Evolutionary conservation across 495 filamentous ascomycete genomes (phyloP), one percentile per base, ranked within the genome.

Genomic region (Poronia punctata): DNA sequence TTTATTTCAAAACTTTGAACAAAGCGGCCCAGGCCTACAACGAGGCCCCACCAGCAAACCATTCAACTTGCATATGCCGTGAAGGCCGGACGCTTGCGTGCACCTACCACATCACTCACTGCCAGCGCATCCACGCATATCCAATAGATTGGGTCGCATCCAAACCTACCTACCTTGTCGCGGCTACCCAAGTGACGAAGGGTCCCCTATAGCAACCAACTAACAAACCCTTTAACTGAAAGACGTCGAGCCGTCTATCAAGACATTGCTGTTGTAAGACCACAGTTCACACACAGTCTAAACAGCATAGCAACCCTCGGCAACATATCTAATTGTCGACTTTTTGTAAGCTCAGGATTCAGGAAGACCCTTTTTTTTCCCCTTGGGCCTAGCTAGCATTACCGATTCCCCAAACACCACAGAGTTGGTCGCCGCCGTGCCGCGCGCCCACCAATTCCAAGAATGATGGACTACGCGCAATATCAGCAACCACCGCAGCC

Each of bases 381-480:
- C n/a, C n/a, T n/a, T n/a, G n/a, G n/a, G n/a, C n/a, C n/a, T n/a
- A n/a, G n/a, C n/a, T 36, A 49, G 48, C 45, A 52, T 45, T 43
- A 45, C 39, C 35, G 25, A 31, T 43, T 32, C 31, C 42, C 43
- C 44, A 40, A 42, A 46, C 53, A 48, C 51, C 48, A 48, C 52
- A 48, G 43, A 53, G 47, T 52, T 46, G 40, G 46, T 54, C 46
- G 44, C 49, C 46, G 49, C 47, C 55, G 47, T 48, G 48, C 49
- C 49, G 52, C 50, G 53, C 53, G 48, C 35, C 49, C 34, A 22
- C 43, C 33, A 50, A 49, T 51, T 53, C 60, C 57, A 62, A 76
- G 60, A 59, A 78, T 79, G 71, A 81, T 80, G 74, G 78, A 82
- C 62, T 82, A 82, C 76, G 74, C 76, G 53, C 72, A 74, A 74